Base-by-base conservation (phyloP, 352 stramenopile species). In the Peronospora belbahrii region DNA sequence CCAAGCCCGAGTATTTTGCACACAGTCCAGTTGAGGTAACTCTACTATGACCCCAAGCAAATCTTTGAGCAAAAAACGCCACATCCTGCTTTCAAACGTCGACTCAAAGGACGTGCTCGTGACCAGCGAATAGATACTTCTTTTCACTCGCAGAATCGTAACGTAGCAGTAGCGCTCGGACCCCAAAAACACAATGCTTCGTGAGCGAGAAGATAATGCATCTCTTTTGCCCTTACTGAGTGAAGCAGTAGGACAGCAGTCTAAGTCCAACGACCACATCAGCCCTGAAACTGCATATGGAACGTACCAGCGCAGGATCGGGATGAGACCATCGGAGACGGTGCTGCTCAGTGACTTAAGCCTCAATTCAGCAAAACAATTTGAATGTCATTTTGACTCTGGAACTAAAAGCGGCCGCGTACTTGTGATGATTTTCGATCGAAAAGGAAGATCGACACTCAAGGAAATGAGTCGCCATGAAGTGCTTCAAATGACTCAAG, bases 401-500 rank as follows among this genome's bases (percentile, higher is more conserved):
- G 61, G 50, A 42, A 51, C 51, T 18, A 68, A 60, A 40, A 72
- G 63, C 7, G 58, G 62, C 3, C 62, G 55, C 22, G 48, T 65
- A 2, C 34, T 61, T 13, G 63, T 83, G 38, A 54, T 84, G 17
- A 52, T 65, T 4, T 87, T 87, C 41, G 71, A 84, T 50, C 36
- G 47, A 19, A 46, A 74, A 2, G 67, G 74, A 6, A 60, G 78
- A 15, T 62, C 67, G 11, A 67, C 59, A 25, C 66, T 84, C 28
- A 63, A 73, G 30, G 47, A 74, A 39, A 71, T 87, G 57, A 71
- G 64, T 11, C 62, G 74, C 0, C 24, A 71, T 3, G 70, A 83
- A 18, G 62, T 87, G 18, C 55, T 87, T 43, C 62, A 63, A 15
- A 65, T 84, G 62, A 71, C 72, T 4, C 57, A 81, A 33, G 62